Percentiles rank a stretch among this genome's conserved stretches.
phyloP scores from a whole-genome alignment of 345 rosid genomes.

The Aethionema arabicum region DNA sequence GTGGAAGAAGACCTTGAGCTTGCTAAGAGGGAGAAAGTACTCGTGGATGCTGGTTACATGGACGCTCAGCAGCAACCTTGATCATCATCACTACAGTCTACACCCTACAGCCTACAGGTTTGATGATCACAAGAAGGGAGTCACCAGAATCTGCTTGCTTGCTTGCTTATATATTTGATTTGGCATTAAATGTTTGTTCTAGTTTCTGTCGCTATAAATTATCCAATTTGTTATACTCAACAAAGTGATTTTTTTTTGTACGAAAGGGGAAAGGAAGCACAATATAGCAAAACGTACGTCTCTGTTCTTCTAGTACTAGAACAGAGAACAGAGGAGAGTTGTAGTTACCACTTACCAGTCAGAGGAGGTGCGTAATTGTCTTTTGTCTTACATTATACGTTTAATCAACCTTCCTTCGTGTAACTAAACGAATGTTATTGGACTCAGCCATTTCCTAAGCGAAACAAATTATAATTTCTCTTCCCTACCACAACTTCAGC shows the following conservation, averaged over 20 bases:
- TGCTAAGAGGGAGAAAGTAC: constrained; percentile 92
- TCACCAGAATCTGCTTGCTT: constrained; percentile 1
- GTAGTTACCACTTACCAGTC: too few species aligned
- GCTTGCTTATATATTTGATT: constrained; percentile 10
- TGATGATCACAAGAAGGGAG: too few species aligned
- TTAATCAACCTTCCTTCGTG: too few species aligned
- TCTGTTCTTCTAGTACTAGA: constrained; percentile 6
- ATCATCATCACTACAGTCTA: constrained; percentile 5
- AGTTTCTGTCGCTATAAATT: constrained; percentile 26
- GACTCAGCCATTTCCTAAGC: too few species aligned
- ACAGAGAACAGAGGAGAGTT: too few species aligned
- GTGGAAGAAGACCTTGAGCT: constrained; percentile 79
- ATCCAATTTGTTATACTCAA: constrained; percentile 23
- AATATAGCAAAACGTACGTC: background rate
- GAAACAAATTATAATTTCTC: too few species aligned
- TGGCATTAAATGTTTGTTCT: background rate
- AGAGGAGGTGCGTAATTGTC: too few species aligned
- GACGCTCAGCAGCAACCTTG: constrained; percentile 92
- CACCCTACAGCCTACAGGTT: too few species aligned
- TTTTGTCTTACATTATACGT: too few species aligned
- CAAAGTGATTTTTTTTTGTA: constrained; percentile 30
- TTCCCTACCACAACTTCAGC: too few species aligned
- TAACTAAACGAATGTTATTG: too few species aligned
- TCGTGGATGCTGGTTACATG: constrained; percentile 89
- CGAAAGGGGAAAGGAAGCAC: constrained; percentile 20